Evolutionary conservation across 108 stramenopile genomes (phyloP).

Genomic region (Fistulifera pelliculosa): DNA sequence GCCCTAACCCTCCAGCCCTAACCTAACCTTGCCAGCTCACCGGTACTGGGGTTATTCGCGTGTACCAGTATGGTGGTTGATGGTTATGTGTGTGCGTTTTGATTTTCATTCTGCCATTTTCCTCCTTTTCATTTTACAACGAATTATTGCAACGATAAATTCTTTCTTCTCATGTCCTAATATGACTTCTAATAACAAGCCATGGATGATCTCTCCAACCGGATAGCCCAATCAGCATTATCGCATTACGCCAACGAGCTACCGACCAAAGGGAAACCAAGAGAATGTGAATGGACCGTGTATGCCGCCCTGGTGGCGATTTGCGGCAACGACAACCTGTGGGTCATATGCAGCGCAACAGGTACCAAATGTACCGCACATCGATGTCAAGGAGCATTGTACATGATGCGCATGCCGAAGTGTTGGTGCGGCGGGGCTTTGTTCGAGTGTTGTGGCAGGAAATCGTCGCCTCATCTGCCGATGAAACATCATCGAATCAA

Average conservation of each 20-base stretch:
- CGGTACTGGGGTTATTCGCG: too few relatives aligned
- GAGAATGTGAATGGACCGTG: constrained; percentile 74
- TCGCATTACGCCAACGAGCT: constrained; percentile 45
- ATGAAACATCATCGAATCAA: constrained; percentile 1
- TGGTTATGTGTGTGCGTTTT: too few relatives aligned
- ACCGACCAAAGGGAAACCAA: constrained; percentile 64
- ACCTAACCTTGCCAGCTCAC: too few relatives aligned
- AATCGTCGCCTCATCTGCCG: constrained; percentile 22
- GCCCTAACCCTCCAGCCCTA: too few relatives aligned
- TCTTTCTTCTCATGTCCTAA: too few relatives aligned
- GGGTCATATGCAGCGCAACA: constrained; percentile 64
- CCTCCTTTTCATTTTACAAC: too few relatives aligned
- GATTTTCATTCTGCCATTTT: too few relatives aligned
- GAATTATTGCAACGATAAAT: too few relatives aligned
- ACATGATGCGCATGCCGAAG: constrained; percentile 87
- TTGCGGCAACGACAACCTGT: background rate
- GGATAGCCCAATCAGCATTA: constrained; percentile 36
- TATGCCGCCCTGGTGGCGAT: constrained; percentile 76
- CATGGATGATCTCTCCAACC: background rate
- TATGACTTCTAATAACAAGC: too few relatives aligned
- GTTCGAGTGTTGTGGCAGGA: constrained; percentile 65
- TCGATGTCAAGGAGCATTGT: constrained; percentile 17
- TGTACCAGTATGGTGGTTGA: too few relatives aligned
- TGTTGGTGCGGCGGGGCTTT: constrained; percentile 75
- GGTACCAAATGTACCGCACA: constrained; percentile 80